phyloP scores from a whole-genome alignment of 2,329 filamentous ascomycete species.

The Pseudogymnoascus sp. region DNA sequence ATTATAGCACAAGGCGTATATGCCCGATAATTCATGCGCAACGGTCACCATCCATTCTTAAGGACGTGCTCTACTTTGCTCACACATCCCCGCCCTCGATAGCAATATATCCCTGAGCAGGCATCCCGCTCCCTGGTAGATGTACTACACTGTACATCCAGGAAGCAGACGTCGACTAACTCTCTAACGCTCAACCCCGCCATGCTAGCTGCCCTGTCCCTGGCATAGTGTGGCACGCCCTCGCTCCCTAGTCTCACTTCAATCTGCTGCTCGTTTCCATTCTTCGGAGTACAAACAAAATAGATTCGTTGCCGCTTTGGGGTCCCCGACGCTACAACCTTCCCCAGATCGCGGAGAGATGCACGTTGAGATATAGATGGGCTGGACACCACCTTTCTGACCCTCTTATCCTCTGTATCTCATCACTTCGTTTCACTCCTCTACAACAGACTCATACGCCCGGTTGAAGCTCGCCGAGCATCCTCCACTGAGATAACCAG shows the following conservation, averaged over 20 bases:
- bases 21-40: not conserved
- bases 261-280: slow-evolving; percentile 4
- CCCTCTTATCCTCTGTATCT: not conserved
- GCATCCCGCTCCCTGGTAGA: slow-evolving; percentile 1
- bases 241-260: slow-evolving; percentile 2
- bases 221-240: slow-evolving; percentile 2
- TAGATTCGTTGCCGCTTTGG: slow-evolving; percentile 4
- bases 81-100: not conserved
- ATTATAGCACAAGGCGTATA: slow-evolving; percentile 1
- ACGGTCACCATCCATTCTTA: not conserved
- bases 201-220: slow-evolving; percentile 1
- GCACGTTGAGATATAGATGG: slow-evolving; percentile 2
- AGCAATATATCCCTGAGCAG: not conserved
- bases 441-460: not conserved
- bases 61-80: not conserved
- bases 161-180: not conserved
- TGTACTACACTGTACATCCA: not conserved
- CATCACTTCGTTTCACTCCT: not conserved
- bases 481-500: not conserved
- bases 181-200: slow-evolving; percentile 6
- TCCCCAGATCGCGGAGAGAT: slow-evolving; percentile 2
- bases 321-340: not conserved
- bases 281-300: slow-evolving; percentile 3
- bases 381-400: slow-evolving; percentile 3
- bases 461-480: slow-evolving; percentile 2